A percentile compares a stretch with the other conserved stretches of the same genome.
Conservation (phyloP, 768 basidiomycete species). For the Suillus fuscotomentosus region DNA sequence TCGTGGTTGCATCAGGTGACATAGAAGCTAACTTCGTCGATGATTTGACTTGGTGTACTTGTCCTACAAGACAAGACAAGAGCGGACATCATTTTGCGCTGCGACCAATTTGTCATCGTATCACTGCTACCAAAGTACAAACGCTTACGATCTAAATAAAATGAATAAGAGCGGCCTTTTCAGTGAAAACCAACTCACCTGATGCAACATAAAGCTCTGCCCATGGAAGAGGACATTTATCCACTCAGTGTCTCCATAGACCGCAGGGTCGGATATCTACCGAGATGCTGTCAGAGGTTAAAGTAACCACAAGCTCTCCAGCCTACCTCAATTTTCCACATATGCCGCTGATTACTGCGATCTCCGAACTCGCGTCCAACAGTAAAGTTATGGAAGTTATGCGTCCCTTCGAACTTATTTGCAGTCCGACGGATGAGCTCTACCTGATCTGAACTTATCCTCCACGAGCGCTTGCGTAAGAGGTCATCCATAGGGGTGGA, state of each 20-base stretch:
- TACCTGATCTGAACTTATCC: slow-evolving; percentile 53
- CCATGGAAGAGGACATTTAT: slow-evolving; percentile 91
- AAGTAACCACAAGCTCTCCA: background rate
- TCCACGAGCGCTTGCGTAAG: slow-evolving; percentile 68
- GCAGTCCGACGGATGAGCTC: slow-evolving; percentile 54
- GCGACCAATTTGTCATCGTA: slow-evolving; percentile 8
- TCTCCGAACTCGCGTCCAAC: slow-evolving; percentile 84
- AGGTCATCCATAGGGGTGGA: slow-evolving; percentile 57
- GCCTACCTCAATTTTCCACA: slow-evolving; percentile 81
- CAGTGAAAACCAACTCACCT: slow-evolving; percentile 51
- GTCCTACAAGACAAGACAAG: slow-evolving; percentile 81
- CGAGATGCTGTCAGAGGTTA: background rate
- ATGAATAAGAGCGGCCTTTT: slow-evolving; percentile 23
- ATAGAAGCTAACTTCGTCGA: slow-evolving; percentile 57
- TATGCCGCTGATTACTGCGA: slow-evolving; percentile 77
- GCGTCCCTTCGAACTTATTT: slow-evolving; percentile 77
- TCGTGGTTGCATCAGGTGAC: background rate
- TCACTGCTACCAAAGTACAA: background rate
- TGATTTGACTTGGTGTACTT: slow-evolving; percentile 66
- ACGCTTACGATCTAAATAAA: slow-evolving; percentile 29
- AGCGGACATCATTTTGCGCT: slow-evolving; percentile 97
- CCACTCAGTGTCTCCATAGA: slow-evolving; percentile 93
- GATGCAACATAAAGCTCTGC: slow-evolving; percentile 99
- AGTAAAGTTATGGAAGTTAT: slow-evolving; percentile 98
- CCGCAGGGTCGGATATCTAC: slow-evolving; percentile 81